Conservation (phyloP, 441 rosid species). For the Corymbia calophylla region DNA sequence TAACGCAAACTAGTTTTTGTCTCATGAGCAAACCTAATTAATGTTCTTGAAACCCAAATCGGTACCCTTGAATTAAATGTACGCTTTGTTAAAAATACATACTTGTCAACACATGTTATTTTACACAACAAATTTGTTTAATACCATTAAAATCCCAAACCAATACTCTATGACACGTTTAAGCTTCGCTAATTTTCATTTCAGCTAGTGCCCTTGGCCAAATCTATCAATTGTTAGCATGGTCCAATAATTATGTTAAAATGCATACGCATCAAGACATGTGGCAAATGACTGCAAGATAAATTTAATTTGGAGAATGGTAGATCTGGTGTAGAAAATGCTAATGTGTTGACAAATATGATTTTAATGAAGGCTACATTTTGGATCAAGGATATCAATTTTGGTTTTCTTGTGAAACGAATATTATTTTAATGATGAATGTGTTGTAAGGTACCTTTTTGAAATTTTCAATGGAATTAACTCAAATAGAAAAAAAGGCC, state of each 20-base stretch:
- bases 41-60: neutral
- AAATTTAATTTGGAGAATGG: neutral
- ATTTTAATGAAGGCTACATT: accelerated
- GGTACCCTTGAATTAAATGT: neutral
- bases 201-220: neutral
- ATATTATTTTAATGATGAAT: neutral
- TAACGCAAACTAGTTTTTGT: neutral
- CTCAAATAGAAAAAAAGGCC: neutral
- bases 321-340: neutral
- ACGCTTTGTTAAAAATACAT: neutral
- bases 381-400: neutral
- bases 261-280: neutral
- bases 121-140: neutral
- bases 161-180: neutral
- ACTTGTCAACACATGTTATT: neutral
- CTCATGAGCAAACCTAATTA: neutral
- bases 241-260: accelerated
- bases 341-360: neutral
- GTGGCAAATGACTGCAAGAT: neutral
- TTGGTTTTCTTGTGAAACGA: neutral
- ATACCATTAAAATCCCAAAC: neutral
- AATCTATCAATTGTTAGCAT: neutral
- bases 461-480: neutral
- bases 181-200: neutral
- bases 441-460: neutral